A percentile compares a stretch with the other conserved stretches of the same genome.
These are phyloP conservation scores for Mycena indigotica DNA, from an alignment of 768 basidiomycete species.

Conservation along the genomic window DNA sequence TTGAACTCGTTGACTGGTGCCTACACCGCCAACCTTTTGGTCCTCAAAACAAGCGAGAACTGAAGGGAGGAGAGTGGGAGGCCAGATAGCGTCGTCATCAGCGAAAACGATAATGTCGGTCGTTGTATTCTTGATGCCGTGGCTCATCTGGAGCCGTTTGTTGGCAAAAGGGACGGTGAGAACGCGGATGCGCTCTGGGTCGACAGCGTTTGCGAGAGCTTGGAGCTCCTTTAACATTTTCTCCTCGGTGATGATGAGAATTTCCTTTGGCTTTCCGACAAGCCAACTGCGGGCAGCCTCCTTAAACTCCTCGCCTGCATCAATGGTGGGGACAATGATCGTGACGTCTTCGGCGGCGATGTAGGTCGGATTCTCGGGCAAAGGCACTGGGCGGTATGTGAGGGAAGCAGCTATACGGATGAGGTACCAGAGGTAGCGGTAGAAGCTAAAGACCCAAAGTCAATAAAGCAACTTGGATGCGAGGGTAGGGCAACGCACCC, in stretches of 20 bases:
- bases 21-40: slow-evolving; percentile 90
- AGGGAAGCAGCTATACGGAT: slow-evolving; percentile 80
- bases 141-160: slow-evolving; percentile 91
- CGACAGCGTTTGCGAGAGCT: slow-evolving; percentile 85
- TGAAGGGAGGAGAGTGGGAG: slow-evolving; percentile 85
- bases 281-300: slow-evolving; percentile 93
- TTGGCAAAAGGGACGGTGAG: slow-evolving; percentile 92
- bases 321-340: slow-evolving; percentile 94
- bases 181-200: slow-evolving; percentile 81
- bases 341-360: slow-evolving; percentile 91
- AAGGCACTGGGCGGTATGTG: slow-evolving; percentile 84
- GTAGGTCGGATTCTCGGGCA: slow-evolving; percentile 90
- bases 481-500: slow-evolving; percentile 52
- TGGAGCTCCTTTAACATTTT: slow-evolving; percentile 89
- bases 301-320: slow-evolving; percentile 94
- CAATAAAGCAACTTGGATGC: neutral
- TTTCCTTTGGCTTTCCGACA: slow-evolving; percentile 84
- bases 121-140: slow-evolving; percentile 87
- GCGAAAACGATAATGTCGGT: slow-evolving; percentile 95
- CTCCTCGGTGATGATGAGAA: slow-evolving; percentile 75
- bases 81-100: slow-evolving; percentile 97
- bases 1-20: slow-evolving; percentile 88
- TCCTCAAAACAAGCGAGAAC: slow-evolving; percentile 93
- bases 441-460: slow-evolving; percentile 58
- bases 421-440: slow-evolving; percentile 91